Conservation (phyloP, 2,329 filamentous ascomycete species). For the Aspergillus spinulosporus region DNA sequence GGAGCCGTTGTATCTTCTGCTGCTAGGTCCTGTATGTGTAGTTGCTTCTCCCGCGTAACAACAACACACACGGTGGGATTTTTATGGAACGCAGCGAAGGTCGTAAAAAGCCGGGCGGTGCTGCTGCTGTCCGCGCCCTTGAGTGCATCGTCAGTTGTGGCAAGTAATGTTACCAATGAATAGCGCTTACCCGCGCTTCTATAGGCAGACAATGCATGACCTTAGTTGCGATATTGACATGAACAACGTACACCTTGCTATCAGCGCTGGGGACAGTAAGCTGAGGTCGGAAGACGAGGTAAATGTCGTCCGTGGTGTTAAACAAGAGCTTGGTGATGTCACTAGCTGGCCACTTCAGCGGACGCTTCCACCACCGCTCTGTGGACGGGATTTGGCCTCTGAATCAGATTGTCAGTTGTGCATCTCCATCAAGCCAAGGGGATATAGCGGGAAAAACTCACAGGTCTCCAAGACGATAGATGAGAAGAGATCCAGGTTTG, state of each 20-base stretch:
- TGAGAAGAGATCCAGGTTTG: background rate
- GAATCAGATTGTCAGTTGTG: background rate
- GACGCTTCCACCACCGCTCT: background rate
- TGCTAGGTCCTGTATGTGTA: background rate
- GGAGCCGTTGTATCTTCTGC: background rate
- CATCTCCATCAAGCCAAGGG: no score
- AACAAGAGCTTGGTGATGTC: background rate
- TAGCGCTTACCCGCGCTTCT: background rate
- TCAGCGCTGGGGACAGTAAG: background rate
- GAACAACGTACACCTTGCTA: background rate
- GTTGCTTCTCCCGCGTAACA: background rate
- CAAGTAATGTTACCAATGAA: background rate
- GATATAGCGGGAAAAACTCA: no score
- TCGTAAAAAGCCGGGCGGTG: conserved; percentile 3
- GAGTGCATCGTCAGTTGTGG: background rate
- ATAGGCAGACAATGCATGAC: background rate
- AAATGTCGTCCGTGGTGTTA: background rate
- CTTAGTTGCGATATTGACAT: background rate
- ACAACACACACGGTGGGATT: background rate
- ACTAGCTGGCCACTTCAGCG: background rate
- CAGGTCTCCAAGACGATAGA: background rate
- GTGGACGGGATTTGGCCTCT: background rate
- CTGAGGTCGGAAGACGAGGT: background rate
- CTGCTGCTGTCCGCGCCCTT: conserved; percentile 5
- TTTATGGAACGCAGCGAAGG: background rate